Evolutionary conservation across 2,329 filamentous ascomycete genomes (phyloP), one percentile per base, ranked within the genome.

Genomic region (Harringtonia lauricola): DNA sequence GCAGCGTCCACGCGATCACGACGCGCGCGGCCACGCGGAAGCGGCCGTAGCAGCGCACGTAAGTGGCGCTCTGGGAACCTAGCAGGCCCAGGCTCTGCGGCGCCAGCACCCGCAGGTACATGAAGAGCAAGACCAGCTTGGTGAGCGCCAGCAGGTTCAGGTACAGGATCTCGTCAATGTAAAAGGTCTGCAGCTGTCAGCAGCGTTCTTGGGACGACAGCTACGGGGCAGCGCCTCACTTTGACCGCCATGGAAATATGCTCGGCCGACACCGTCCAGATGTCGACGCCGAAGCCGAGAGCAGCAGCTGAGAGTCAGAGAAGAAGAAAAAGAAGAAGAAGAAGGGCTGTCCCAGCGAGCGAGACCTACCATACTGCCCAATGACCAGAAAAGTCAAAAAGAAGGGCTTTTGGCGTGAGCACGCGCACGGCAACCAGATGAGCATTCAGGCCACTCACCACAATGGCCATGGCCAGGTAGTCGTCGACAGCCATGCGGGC

Each of bases 401-500:
- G 1, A 64, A n/a, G 0, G 55, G 42, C 56, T 58, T 1, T 6
- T 8, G 7, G 24, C 4, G 29, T 26, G 45, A 6, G 14, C 8
- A 13, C 19, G 13, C 24, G 46, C 21, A 40, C 12, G 19, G 3
- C 18, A 38, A 13, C 7, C 7, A 2, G 1, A 12, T 4, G 5
- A 13, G 17, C n/a, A 21, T 14, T 33, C 12, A 18, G n/a, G n/a
- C n/a, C n/a, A 49, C 59, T 34, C 52, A 64, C 62, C 45, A 55
- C 52, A 17, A 60, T 56, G n/a, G 53, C 48, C 5, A 62, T 48
- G 54, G 66, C 61, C 17, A 66, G 51, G 49, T 62, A 65, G 47
- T 68, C 66, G 39, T 68, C 65, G 5, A 58, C 15, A 22, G 59
- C 60, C 19, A 61, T 57, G 6, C 53, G 47, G 6, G 54, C 49